A percentile compares a stretch with the other conserved stretches of the same genome.
Conservation (phyloP, 345 rosid genomes). For the Angophora floribunda region DNA sequence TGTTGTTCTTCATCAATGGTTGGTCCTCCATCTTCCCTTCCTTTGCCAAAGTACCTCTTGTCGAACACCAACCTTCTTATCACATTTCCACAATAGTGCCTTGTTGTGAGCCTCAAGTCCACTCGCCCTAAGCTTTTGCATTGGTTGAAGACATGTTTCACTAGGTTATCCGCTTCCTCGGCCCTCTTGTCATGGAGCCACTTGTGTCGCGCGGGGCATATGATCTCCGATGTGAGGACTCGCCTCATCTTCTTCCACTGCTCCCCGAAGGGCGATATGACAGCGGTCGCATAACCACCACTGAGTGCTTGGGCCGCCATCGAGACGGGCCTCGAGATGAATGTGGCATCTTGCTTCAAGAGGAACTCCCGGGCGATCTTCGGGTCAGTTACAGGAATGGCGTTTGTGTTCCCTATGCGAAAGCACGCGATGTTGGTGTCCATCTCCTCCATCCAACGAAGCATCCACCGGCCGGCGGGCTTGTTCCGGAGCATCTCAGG, state of each 20-base stretch:
- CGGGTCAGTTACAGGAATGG: not conserved
- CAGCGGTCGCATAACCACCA: not conserved
- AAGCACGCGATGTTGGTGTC: not conserved
- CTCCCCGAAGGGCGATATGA: constrained; percentile 17
- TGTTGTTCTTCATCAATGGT: not conserved
- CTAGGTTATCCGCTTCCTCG: not conserved
- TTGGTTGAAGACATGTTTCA: not conserved
- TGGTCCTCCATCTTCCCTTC: not conserved
- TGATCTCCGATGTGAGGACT: constrained; percentile 7
- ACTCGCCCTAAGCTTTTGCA: not conserved
- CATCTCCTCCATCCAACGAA: not conserved
- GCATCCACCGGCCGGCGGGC: not conserved
- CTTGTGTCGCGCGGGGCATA: constrained; percentile 1
- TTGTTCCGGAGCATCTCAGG: not conserved
- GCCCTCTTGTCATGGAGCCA: not conserved
- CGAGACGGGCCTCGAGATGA: not conserved
- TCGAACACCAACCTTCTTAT: constrained; percentile 5
- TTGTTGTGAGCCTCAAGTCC: not conserved
- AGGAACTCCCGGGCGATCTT: not conserved
- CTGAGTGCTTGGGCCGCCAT: not conserved
- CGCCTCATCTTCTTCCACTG: constrained; percentile 45
- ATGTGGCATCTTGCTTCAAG: not conserved
- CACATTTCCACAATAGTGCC: constrained; percentile 11
- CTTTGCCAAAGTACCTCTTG: not conserved
- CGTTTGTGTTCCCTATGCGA: not conserved